Percentiles rank a stretch among this genome's conserved stretches.
Evolutionary conservation across 352 stramenopile genomes (phyloP).

Genomic region (Phytophthora capsici): DNA sequence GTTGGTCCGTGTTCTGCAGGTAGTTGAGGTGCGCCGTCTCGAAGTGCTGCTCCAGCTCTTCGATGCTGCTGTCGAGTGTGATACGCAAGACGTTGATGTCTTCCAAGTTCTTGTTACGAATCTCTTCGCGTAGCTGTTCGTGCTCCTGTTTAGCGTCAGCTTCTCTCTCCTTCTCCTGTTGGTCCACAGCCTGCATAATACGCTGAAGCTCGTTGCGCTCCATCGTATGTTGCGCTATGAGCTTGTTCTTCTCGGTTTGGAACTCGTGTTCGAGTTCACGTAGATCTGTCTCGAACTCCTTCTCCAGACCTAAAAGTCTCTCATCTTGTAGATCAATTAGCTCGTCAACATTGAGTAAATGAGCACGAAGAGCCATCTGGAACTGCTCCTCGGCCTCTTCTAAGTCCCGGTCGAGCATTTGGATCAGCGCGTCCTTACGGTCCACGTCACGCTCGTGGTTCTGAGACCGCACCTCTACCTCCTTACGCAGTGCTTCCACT

Average conservation of each 20-base stretch:
- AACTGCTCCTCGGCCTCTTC: slow-evolving; percentile 95
- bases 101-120: slow-evolving; percentile 95
- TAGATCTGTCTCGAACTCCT: slow-evolving; percentile 92
- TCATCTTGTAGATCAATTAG: slow-evolving; percentile 93
- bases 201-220: slow-evolving; percentile 84
- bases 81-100: slow-evolving; percentile 95
- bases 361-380: slow-evolving; percentile 88
- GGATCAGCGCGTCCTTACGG: slow-evolving; percentile 94
- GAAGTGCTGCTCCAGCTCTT: slow-evolving; percentile 95
- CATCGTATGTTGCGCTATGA: slow-evolving; percentile 67
- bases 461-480: slow-evolving; percentile 92
- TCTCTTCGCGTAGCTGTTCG: slow-evolving; percentile 93
- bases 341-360: slow-evolving; percentile 92
- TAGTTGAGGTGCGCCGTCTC: slow-evolving; percentile 93
- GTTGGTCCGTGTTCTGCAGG: slow-evolving; percentile 94
- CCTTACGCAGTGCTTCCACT: slow-evolving; percentile 90
- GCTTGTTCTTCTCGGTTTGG: slow-evolving; percentile 81
- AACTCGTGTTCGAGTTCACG: slow-evolving; percentile 86
- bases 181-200: slow-evolving; percentile 89
- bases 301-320: slow-evolving; percentile 88
- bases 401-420: slow-evolving; percentile 95
- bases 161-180: slow-evolving; percentile 83
- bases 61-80: slow-evolving; percentile 93
- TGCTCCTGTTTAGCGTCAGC: slow-evolving; percentile 79
- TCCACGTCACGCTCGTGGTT: slow-evolving; percentile 97